Evolutionary conservation across 257 asterid genomes (phyloP), one percentile per base, ranked within the genome.

Genomic region (Gentiana dahurica): DNA sequence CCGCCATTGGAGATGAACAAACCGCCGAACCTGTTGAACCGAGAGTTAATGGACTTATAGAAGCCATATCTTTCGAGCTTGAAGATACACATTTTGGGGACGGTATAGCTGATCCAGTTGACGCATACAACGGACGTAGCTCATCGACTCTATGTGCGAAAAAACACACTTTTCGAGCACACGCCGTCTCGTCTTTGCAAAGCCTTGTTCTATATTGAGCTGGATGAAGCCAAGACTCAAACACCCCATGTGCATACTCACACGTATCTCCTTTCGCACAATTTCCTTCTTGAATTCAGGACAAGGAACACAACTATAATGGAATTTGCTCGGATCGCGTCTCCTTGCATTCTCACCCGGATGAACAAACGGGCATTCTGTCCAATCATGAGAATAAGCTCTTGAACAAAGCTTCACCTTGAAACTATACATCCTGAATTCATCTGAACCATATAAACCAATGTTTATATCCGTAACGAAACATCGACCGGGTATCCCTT

Each of bases 191-290:
- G 5, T 89, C 97, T 75, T 89, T 89, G 74, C 97, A 89, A 3
- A 89, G 88, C 12, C 95, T 80, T 37, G 97, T 89, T 63, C 91
- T 64, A 58, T 89, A 89, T 46, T 89, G 97, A 1, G 97, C 94
- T 0, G 97, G 97, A 69, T 89, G 97, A 12, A 89, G 93, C 97
- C 97, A 89, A 0, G 97, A 89, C 52, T 89, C 97, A 3, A 89
- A 89, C 34, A 89, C 97, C 1, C 97, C 97, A 61, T 89, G 97
- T 7, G 97, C 95, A 9, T 78, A 89, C 58, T 89, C 97, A 43
- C 97, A 89, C 5, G 54, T 7, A 65, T 89, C 97, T 0, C 74
- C 77, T 60, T 82, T 89, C 5, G 66, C 74, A 36, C 97, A 89
- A 37, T 64, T 66, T 0, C 95, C 82, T 86, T 89, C 93, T 89